These are phyloP conservation scores for Stereum hirsutum DNA, from an alignment of 1,284 basidiomycete species.

Conservation along the genomic window DNA sequence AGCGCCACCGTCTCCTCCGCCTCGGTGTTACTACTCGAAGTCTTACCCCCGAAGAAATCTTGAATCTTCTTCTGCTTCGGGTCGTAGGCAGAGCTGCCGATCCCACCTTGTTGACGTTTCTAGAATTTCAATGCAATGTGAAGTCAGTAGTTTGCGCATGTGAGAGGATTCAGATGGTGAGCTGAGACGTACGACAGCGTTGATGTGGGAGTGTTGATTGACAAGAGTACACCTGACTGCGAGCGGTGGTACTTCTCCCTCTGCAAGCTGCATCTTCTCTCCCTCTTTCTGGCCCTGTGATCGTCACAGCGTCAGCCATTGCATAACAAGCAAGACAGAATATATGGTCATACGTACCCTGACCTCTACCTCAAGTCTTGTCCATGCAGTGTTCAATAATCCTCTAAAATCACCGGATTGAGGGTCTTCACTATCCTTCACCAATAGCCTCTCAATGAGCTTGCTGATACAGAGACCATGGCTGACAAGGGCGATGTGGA, in stretches of 20 bases:
- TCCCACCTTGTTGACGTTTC: conserved; percentile 72
- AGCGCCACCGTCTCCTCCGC: conserved; percentile 9
- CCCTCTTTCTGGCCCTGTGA: conserved; percentile 23
- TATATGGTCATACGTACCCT: conserved; percentile 25
- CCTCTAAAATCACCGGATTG: conserved; percentile 34
- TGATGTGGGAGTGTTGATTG: conserved; percentile 48
- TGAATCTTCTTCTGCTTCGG: conserved; percentile 69
- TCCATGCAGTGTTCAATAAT: conserved; percentile 67
- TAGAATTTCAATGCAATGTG: conserved; percentile 23
- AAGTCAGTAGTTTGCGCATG: too few species aligned
- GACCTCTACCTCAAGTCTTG: conserved; percentile 39
- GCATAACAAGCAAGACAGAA: background rate
- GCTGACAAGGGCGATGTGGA: conserved; percentile 68
- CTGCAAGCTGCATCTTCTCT: conserved; percentile 16
- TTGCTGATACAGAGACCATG: conserved; percentile 76
- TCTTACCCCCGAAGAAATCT: conserved; percentile 64
- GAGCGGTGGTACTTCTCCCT: conserved; percentile 24
- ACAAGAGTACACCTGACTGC: conserved; percentile 38
- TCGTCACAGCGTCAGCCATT: too few species aligned
- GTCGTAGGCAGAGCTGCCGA: conserved; percentile 66
- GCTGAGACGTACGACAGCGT: conserved; percentile 40
- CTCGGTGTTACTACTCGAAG: too few species aligned
- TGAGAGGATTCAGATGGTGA: too few species aligned
- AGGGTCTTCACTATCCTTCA: conserved; percentile 21
- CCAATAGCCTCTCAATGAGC: conserved; percentile 41